Conservation (phyloP, 2,329 filamentous ascomycete genomes). For the Ampelomyces quisqualis region DNA sequence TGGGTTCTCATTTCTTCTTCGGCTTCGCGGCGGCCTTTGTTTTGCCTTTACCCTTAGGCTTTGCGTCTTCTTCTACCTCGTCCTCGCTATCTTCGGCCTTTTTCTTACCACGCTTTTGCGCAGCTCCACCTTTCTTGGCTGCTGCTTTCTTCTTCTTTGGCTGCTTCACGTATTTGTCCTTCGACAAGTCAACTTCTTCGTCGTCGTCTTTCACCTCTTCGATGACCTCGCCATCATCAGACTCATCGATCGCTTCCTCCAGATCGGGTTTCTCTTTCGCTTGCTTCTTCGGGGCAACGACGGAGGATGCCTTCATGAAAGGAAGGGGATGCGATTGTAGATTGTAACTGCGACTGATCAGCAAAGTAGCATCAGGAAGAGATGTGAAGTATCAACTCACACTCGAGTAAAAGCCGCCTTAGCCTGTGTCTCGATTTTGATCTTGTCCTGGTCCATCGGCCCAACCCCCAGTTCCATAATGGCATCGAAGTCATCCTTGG, state of each 20-base stretch:
- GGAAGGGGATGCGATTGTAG: conserved; percentile 81
- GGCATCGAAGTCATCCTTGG: conserved; percentile 89
- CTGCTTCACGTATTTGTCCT: conserved; percentile 94
- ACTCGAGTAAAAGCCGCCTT: conserved; percentile 87
- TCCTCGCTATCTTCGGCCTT: conserved; percentile 37
- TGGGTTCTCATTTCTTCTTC: conserved; percentile 3
- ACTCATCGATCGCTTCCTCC: conserved; percentile 93
- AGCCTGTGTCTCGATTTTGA: conserved; percentile 79
- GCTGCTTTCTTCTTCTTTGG: conserved; percentile 74
- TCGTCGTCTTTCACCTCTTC: conserved; percentile 60
- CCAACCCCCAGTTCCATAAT: conserved; percentile 91
- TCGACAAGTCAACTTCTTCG: conserved; percentile 79
- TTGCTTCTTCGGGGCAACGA: conserved; percentile 69
- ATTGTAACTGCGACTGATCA: conserved; percentile 68
- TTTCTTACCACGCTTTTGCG: conserved; percentile 52
- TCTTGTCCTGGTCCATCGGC: conserved; percentile 70
- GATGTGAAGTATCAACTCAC: conserved; percentile 56
- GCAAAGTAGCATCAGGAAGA: background rate
- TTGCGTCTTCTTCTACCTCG: conserved; percentile 50
- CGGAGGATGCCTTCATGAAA: conserved; percentile 89
- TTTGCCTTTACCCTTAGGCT: conserved; percentile 51
- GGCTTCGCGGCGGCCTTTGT: conserved; percentile 44
- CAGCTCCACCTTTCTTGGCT: conserved; percentile 44
- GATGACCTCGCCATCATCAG: conserved; percentile 62
- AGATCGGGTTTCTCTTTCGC: conserved; percentile 82